Conservation (phyloP, 108 stramenopile genomes). For the Cyclotella distinguenda region DNA sequence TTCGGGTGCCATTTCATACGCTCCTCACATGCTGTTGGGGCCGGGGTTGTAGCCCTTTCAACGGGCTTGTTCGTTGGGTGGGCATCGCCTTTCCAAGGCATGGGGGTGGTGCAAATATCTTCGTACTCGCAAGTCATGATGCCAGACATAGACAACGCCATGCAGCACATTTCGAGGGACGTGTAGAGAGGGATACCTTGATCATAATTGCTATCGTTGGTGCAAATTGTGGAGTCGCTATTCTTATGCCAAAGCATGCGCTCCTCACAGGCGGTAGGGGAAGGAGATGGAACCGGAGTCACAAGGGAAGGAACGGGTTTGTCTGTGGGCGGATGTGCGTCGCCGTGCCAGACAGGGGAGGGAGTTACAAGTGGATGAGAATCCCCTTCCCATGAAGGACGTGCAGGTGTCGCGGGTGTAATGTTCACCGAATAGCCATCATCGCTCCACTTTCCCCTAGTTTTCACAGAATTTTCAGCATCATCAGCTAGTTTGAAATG, state of each 20-base stretch:
- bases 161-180: slow-evolving; percentile 8
- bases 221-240: slow-evolving; percentile 15
- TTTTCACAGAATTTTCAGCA: not conserved
- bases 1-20: slow-evolving; percentile 14
- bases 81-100: no score
- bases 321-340: not conserved
- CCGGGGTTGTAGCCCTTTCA: slow-evolving; percentile 1
- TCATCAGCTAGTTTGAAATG: not conserved
- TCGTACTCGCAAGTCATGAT: slow-evolving; percentile 6
- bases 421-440: not conserved
- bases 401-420: not conserved
- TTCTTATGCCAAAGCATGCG: slow-evolving; percentile 14
- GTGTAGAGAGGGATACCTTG: not conserved
- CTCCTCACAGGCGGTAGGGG: slow-evolving; percentile 13
- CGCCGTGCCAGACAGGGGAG: not conserved
- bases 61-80: no score
- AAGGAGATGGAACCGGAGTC: slow-evolving; percentile 3
- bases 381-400: slow-evolving; percentile 13
- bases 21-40: slow-evolving; percentile 14
- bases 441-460: slow-evolving; percentile 9
- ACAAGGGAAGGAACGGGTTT: slow-evolving; percentile 1
- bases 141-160: slow-evolving; percentile 6
- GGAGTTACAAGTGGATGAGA: not conserved
- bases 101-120: slow-evolving; percentile 6
- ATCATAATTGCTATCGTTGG: slow-evolving; percentile 12